Conservation (phyloP, 2,329 filamentous ascomycete genomes). For the Ilyonectria robusta region DNA sequence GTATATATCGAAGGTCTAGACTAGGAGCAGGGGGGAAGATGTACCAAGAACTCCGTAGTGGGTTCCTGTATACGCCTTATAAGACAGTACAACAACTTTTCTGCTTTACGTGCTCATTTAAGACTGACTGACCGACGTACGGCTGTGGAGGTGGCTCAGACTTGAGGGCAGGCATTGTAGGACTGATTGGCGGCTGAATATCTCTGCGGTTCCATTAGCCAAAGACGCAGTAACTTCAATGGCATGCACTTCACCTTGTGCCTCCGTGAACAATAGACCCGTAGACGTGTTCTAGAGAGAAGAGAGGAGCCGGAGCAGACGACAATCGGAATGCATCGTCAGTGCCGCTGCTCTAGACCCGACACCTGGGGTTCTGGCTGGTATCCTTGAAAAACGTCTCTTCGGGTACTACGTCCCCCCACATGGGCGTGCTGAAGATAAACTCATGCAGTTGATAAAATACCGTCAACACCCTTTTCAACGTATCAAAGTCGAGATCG, state of each 20-base stretch:
- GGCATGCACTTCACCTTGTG: not conserved
- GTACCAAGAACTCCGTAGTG: not conserved
- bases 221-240: not conserved
- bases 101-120: not conserved
- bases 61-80: not conserved
- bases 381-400: constrained; percentile 1
- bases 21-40: not conserved
- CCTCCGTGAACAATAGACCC: not conserved
- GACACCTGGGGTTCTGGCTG: not conserved
- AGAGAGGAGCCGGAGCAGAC: not conserved
- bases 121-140: too few species aligned
- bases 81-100: not conserved
- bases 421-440: constrained; percentile 10
- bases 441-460: not conserved
- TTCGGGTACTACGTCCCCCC: constrained; percentile 5
- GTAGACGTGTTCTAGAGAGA: not conserved
- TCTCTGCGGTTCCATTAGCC: not conserved
- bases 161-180: not conserved
- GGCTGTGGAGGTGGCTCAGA: not conserved
- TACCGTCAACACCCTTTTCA: not conserved
- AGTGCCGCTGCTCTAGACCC: constrained; percentile 16
- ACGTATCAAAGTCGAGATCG: not conserved
- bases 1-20: not conserved
- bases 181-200: not conserved
- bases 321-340: constrained; percentile 4